phyloP scores from a whole-genome alignment of 257 asterid genomes.

The Salvia hispanica region DNA sequence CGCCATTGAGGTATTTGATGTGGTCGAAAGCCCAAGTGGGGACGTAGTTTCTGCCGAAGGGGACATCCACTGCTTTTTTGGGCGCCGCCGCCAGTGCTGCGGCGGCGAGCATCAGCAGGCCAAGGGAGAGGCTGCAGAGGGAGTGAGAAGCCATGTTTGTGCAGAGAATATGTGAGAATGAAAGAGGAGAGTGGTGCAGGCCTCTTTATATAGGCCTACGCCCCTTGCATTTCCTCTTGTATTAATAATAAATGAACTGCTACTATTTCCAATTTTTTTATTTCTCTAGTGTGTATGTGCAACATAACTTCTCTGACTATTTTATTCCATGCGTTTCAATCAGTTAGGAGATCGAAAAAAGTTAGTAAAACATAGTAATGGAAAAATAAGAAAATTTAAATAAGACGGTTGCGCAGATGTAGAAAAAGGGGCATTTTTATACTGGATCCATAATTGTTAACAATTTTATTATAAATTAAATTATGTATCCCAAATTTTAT shows the following conservation, averaged over 20 bases:
- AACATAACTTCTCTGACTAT: no score
- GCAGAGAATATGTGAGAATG: conserved; percentile 20
- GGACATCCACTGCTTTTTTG: conserved; percentile 55
- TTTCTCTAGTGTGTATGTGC: background rate
- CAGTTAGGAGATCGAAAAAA: no score
- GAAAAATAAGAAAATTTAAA: no score
- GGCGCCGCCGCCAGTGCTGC: conserved; percentile 52
- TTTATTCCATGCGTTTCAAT: no score
- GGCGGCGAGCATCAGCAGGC: conserved; percentile 25
- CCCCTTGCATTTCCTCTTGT: background rate
- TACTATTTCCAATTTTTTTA: no score
- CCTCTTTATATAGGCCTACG: conserved; percentile 28
- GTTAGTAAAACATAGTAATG: no score
- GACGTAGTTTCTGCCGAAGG: conserved; percentile 70
- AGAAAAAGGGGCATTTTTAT: no score
- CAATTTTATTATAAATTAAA: no score
- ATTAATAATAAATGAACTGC: background rate
- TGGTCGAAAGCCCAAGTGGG: conserved; percentile 88
- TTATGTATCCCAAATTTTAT: no score
- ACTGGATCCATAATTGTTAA: no score
- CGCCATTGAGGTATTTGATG: conserved; percentile 72
- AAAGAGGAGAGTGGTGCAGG: background rate
- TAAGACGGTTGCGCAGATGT: no score
- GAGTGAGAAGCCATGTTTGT: conserved; percentile 36
- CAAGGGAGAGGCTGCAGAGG: conserved; percentile 24